phyloP scores from a whole-genome alignment of 345 rosid genomes.

The Citrus unshiu region DNA sequence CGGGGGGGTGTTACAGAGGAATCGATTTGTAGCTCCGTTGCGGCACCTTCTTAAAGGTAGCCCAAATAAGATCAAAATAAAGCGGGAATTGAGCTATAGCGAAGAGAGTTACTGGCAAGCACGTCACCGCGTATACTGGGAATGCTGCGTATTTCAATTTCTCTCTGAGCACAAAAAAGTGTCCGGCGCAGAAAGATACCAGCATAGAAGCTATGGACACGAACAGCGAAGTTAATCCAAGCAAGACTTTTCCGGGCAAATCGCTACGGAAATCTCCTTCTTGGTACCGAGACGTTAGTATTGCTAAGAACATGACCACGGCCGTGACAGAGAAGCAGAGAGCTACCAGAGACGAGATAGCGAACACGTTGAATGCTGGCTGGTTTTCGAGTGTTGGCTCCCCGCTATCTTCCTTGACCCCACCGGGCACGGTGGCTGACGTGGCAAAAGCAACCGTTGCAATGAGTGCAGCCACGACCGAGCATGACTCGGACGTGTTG shows the following conservation, averaged over 20 bases:
- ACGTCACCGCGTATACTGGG: constrained; percentile 42
- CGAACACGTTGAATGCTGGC: constrained; percentile 34
- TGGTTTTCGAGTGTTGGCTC: constrained; percentile 27
- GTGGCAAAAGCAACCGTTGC: constrained; percentile 56
- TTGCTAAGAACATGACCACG: constrained; percentile 34
- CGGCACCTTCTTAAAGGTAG: constrained; percentile 38
- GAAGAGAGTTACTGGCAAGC: constrained; percentile 45
- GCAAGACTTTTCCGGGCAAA: constrained; percentile 33
- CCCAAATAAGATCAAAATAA: constrained; percentile 42
- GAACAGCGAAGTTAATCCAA: constrained; percentile 36
- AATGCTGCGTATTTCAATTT: constrained; percentile 32
- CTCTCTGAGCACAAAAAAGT: constrained; percentile 43
- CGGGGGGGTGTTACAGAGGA: background rate
- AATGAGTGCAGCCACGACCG: constrained; percentile 52
- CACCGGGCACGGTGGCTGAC: constrained; percentile 40
- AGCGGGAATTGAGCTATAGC: constrained; percentile 43
- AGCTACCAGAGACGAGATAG: constrained; percentile 34
- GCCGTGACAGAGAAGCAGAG: constrained; percentile 40
- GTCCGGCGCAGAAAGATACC: constrained; percentile 52
- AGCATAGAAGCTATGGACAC: constrained; percentile 38
- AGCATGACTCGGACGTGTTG: constrained; percentile 47
- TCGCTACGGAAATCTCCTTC: constrained; percentile 31
- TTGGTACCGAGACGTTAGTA: constrained; percentile 42
- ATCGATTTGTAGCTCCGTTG: constrained; percentile 35
- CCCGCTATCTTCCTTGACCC: constrained; percentile 17